Evolutionary conservation across 2,329 filamentous ascomycete species (phyloP).

Genomic region (Fusarium sp.): DNA sequence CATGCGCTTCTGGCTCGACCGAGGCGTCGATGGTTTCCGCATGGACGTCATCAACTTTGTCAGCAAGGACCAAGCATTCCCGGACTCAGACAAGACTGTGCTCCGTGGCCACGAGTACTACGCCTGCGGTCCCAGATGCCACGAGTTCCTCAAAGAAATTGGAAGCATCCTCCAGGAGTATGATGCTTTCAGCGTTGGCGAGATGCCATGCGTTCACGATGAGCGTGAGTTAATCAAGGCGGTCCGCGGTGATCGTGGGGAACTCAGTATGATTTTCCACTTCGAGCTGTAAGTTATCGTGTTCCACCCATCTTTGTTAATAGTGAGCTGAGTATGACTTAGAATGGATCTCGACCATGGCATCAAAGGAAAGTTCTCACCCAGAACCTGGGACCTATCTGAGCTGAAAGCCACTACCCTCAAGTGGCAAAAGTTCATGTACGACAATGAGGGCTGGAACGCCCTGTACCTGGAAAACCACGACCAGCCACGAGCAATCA

Average conservation of each 20-base stretch:
- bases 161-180: slow-evolving; percentile 60
- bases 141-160: slow-evolving; percentile 62
- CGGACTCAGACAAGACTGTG: slow-evolving; percentile 58
- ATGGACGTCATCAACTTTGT: slow-evolving; percentile 78
- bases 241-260: slow-evolving; percentile 67
- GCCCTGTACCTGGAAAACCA: slow-evolving; percentile 76
- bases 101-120: slow-evolving; percentile 59
- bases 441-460: slow-evolving; percentile 72
- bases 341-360: slow-evolving; percentile 65
- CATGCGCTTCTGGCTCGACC: slow-evolving; percentile 80
- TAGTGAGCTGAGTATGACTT: slow-evolving; percentile 6
- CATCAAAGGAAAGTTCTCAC: slow-evolving; percentile 58
- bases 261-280: slow-evolving; percentile 80
- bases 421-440: slow-evolving; percentile 72
- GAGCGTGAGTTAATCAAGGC: slow-evolving; percentile 58
- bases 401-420: slow-evolving; percentile 65
- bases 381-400: slow-evolving; percentile 60
- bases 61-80: slow-evolving; percentile 70
- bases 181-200: slow-evolving; percentile 65
- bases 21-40: slow-evolving; percentile 74
- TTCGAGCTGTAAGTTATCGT: slow-evolving; percentile 68
- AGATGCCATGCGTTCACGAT: slow-evolving; percentile 62
- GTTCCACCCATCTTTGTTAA: neutral
- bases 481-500: slow-evolving; percentile 72
- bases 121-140: slow-evolving; percentile 64